phyloP scores from a whole-genome alignment of 148 eudicot species.

The Polygonum aviculare region DNA sequence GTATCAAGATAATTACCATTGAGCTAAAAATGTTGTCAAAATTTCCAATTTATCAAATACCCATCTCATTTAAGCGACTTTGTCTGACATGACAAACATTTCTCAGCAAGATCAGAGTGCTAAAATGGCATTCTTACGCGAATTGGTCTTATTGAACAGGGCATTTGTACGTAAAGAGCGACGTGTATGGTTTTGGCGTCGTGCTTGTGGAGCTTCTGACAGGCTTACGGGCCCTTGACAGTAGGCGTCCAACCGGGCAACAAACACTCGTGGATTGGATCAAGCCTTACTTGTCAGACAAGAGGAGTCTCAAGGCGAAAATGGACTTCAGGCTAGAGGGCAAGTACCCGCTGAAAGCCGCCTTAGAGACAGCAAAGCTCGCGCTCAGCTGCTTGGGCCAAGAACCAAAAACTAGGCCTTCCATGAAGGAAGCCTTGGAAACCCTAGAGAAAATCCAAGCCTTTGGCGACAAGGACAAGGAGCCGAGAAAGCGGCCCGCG shows the following conservation, averaged over 20 bases:
- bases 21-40: no score
- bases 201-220: constrained; percentile 73
- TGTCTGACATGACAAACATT: no score
- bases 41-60: no score
- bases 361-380: constrained; percentile 44
- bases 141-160: constrained; percentile 31
- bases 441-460: constrained; percentile 31
- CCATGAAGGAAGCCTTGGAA: constrained; percentile 70
- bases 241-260: constrained; percentile 40
- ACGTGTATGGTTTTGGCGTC: constrained; percentile 78
- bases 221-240: constrained; percentile 50
- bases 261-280: constrained; percentile 53
- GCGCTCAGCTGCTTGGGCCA: constrained; percentile 51
- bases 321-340: constrained; percentile 74
- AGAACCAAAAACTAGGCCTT: constrained; percentile 50
- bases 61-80: no score
- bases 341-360: constrained; percentile 57
- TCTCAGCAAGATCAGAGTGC: no score
- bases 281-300: constrained; percentile 45
- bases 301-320: constrained; percentile 42
- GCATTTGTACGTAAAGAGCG: constrained; percentile 74
- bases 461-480: constrained; percentile 30
- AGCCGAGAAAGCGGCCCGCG: constrained; percentile 23
- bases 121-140: no score
- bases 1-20: no score